These are phyloP conservation scores for Rosellinia necatrix DNA, from an alignment of 2,329 filamentous ascomycete genomes.

Conservation along the genomic window DNA sequence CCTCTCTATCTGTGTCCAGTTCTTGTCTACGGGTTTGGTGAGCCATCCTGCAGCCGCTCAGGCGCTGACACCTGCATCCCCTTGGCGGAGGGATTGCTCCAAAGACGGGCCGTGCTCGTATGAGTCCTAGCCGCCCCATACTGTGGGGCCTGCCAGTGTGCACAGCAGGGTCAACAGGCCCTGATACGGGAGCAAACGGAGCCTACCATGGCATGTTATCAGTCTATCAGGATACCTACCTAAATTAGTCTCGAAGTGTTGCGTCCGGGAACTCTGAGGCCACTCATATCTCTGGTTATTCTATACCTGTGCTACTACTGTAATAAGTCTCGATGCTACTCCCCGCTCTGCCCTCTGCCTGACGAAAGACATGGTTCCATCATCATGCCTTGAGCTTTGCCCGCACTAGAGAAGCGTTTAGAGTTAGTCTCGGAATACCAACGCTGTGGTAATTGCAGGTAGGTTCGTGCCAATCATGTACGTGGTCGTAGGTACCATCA, in stretches of 20 bases:
- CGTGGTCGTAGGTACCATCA: not conserved
- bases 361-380: slow-evolving; percentile 14
- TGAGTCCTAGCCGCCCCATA: no score
- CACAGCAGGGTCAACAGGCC: slow-evolving; percentile 4
- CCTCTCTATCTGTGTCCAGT: not conserved
- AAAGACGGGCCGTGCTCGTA: not conserved
- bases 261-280: not conserved
- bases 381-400: slow-evolving; percentile 13
- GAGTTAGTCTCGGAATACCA: not conserved
- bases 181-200: slow-evolving; percentile 17
- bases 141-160: no score
- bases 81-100: slow-evolving; percentile 13
- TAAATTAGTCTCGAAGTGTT: not conserved
- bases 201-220: not conserved
- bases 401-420: slow-evolving; percentile 1
- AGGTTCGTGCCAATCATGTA: not conserved
- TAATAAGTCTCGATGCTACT: slow-evolving; percentile 17
- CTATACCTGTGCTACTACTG: slow-evolving; percentile 1
- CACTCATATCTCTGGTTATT: not conserved
- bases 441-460: not conserved
- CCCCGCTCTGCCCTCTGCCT: not conserved
- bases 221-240: slow-evolving; percentile 3
- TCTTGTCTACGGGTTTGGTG: slow-evolving; percentile 14
- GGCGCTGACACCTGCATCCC: slow-evolving; percentile 19
- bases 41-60: slow-evolving; percentile 22